Evolutionary conservation across 805 yeast species (phyloP).

Genomic region (Yueomyces sinensis): DNA sequence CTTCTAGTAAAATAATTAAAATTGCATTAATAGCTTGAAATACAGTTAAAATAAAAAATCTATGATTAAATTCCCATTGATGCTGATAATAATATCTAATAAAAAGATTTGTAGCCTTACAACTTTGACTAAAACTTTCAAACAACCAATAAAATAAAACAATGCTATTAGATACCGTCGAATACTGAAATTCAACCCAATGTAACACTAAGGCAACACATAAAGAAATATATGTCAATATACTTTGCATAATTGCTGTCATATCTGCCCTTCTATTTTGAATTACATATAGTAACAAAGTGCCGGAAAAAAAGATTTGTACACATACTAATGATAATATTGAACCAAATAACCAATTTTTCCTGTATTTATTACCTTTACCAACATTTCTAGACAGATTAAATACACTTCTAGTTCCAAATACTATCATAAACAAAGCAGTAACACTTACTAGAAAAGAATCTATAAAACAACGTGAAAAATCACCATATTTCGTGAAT

Average conservation of each 20-base stretch:
- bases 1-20: conserved; percentile 23
- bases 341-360: conserved; percentile 25
- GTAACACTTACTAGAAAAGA: conserved; percentile 33
- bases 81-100: conserved; percentile 24
- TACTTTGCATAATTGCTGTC: conserved; percentile 11
- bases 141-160: conserved; percentile 68
- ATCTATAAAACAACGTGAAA: conserved; percentile 47
- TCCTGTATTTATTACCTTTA: conserved; percentile 23
- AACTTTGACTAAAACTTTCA: conserved; percentile 32
- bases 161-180: conserved; percentile 51
- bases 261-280: conserved; percentile 6
- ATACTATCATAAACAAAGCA: conserved; percentile 30
- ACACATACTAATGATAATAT: conserved; percentile 24
- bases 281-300: conserved; percentile 11
- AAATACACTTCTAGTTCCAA: conserved; percentile 30
- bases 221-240: conserved; percentile 26
- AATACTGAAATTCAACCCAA: conserved; percentile 57
- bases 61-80: conserved; percentile 15
- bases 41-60: conserved; percentile 18
- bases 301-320: conserved; percentile 20
- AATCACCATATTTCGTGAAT: conserved; percentile 34
- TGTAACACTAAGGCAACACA: conserved; percentile 44
- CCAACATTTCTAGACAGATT: conserved; percentile 12
- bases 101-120: conserved; percentile 29
- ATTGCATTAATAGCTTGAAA: conserved; percentile 23